A percentile compares a stretch with the other conserved stretches of the same genome.
Conservation (phyloP, 1,139 yeast genomes). For the Candida sojae region DNA sequence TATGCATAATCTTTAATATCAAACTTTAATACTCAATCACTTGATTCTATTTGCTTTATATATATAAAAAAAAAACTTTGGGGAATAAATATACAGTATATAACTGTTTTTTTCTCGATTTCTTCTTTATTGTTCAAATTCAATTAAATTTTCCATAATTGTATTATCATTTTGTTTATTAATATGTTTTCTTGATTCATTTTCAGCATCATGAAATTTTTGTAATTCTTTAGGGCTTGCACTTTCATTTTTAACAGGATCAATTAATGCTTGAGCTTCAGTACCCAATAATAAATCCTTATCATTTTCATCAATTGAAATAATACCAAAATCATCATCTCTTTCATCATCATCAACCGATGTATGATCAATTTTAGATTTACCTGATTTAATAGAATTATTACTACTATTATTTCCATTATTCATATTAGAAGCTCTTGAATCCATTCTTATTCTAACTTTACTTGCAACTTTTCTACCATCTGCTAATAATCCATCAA, state of each 20-base stretch:
- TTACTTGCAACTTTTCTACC: slow-evolving; percentile 88
- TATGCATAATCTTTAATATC: no score
- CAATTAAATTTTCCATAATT: slow-evolving; percentile 22
- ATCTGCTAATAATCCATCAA: slow-evolving; percentile 89
- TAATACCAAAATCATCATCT: slow-evolving; percentile 51
- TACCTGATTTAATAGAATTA: slow-evolving; percentile 29
- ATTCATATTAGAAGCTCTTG: slow-evolving; percentile 40
- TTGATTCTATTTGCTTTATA: no score
- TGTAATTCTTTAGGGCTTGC: slow-evolving; percentile 11
- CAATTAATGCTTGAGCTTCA: slow-evolving; percentile 42
- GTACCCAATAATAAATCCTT: slow-evolving; percentile 49
- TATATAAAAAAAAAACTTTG: no score
- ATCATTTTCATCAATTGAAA: slow-evolving; percentile 47
- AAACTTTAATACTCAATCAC: no score
- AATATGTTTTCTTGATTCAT: slow-evolving; percentile 5
- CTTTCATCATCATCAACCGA: slow-evolving; percentile 46
- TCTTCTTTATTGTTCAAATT: slow-evolving; percentile 21
- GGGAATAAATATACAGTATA: no score
- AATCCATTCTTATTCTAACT: slow-evolving; percentile 85
- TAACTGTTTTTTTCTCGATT: background rate
- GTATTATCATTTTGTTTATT: slow-evolving; percentile 11
- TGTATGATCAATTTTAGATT: slow-evolving; percentile 13
- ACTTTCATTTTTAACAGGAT: slow-evolving; percentile 15
- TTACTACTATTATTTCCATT: slow-evolving; percentile 15
- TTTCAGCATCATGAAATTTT: slow-evolving; percentile 17